Evolutionary conservation across 106 monocot species (phyloP).

Genomic region (Cymbidium sinense): DNA sequence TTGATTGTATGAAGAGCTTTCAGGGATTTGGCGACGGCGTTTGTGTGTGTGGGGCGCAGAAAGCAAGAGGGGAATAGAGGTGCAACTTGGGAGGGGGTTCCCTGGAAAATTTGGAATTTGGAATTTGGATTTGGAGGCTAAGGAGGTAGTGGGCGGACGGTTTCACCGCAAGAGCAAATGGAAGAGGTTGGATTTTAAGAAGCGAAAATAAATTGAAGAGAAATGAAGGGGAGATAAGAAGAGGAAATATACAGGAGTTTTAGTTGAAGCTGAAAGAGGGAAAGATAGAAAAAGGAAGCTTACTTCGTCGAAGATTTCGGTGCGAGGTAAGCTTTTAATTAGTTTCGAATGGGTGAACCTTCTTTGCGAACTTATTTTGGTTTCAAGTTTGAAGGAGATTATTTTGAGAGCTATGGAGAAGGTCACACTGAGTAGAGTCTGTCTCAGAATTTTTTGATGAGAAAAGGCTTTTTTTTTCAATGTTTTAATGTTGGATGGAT

Average conservation of each 20-base stretch:
- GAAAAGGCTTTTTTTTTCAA: not conserved
- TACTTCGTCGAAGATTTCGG: too few relatives aligned
- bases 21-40: not conserved
- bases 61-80: not conserved
- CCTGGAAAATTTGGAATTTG: not conserved
- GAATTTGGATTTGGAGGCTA: not conserved
- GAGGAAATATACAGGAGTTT: not conserved
- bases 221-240: not conserved
- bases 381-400: not conserved
- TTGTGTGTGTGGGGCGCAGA: not conserved
- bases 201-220: not conserved
- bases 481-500: not conserved
- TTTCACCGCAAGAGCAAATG: not conserved
- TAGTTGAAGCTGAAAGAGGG: not conserved
- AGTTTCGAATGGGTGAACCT: not conserved
- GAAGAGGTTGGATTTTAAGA: not conserved
- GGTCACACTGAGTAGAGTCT: conserved; percentile 18
- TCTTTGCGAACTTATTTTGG: not conserved
- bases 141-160: not conserved
- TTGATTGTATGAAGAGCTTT: not conserved
- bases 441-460: not conserved
- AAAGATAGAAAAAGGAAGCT: too few relatives aligned
- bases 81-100: not conserved
- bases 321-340: too few relatives aligned
- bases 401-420: conserved; percentile 16